A percentile compares a stretch with the other conserved stretches of the same genome.
Evolutionary conservation across 345 rosid species (phyloP).

Genomic region (Sisymbrium altissimum): DNA sequence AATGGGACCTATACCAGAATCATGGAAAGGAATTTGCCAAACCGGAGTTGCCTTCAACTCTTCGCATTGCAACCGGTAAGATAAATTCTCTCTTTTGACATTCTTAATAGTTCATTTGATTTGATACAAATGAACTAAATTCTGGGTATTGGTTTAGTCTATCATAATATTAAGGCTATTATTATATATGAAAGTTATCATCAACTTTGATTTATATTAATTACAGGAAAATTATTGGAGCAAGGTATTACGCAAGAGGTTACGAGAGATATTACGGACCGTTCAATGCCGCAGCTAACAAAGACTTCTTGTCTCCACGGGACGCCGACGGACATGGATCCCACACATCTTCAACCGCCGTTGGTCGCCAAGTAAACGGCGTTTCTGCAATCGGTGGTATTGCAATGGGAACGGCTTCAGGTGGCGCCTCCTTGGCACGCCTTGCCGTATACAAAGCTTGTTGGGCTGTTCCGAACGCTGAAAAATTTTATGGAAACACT

Average conservation of each 20-base stretch:
- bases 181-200: not conserved
- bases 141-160: not conserved
- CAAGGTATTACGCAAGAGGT: constrained; percentile 54
- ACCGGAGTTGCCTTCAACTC: constrained; percentile 54
- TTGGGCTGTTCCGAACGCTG: constrained; percentile 53
- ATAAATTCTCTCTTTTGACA: not conserved
- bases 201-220: not conserved
- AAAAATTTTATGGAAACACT: constrained; percentile 42
- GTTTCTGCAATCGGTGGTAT: constrained; percentile 48
- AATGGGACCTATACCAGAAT: constrained; percentile 65
- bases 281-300: constrained; percentile 35
- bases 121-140: not conserved
- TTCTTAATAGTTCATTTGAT: too few relatives aligned
- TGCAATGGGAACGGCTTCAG: constrained; percentile 59
- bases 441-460: constrained; percentile 78
- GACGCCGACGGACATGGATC: constrained; percentile 77
- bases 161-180: not conserved
- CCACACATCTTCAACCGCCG: constrained; percentile 69
- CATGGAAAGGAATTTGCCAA: constrained; percentile 86
- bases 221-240: constrained; percentile 70
- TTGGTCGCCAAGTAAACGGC: constrained; percentile 41
- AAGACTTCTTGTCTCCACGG: constrained; percentile 61
- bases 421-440: constrained; percentile 65
- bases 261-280: constrained; percentile 37
- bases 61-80: constrained; percentile 66